Base-by-base conservation (phyloP, 1,284 basidiomycete genomes). In the Ceratobasidium papillatum region DNA sequence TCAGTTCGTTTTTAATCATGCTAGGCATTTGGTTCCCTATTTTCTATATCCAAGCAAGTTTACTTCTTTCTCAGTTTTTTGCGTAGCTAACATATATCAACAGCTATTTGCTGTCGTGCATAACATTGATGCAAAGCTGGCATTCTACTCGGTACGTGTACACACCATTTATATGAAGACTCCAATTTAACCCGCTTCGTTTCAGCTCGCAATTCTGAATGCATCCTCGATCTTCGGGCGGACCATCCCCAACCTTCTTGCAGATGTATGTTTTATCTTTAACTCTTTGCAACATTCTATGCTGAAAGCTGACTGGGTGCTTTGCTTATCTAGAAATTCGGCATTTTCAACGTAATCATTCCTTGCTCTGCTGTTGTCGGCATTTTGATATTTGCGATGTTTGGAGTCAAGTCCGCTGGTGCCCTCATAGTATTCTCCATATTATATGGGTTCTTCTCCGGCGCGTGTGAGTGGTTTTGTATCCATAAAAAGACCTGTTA, bases 331-430 rank as follows among this genome's bases (percentile, higher is more conserved):
- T 17, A 73, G 69, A 73, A 73, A 71, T 61, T 66, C 52, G 78
- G 77, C 0, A 58, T 74, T 38, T 49, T 77, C 36, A 78, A 76
- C 38, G 38, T 61, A 7, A 56, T 75, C 34, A 49, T 76, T 1
- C 62, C 72, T 19, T 61, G 74, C 17, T 59, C 71, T 0, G 25
- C 34, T 3, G 43, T 66, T 34, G 71, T 63, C 27, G 75, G 68
- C 1, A 45, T 66, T 17, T 66, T 78, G 41, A 72, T 73, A 22
- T 77, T 78, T 27, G 77, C 76, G 8, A 75, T 78, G 66, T 58
- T 77, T 3, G 77, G 76, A n/a, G 74, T 74, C 25, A 77, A 69
- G 14, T 63, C 30, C 30, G 54, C 74, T 47, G 68, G 68, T 30
- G 68, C 68, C 7, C 54, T 58, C 52, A 69, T 69, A 30, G 64